These are phyloP conservation scores for Penicillium verrucosum DNA, from an alignment of 2,329 filamentous ascomycete species.

Conservation along the genomic window DNA sequence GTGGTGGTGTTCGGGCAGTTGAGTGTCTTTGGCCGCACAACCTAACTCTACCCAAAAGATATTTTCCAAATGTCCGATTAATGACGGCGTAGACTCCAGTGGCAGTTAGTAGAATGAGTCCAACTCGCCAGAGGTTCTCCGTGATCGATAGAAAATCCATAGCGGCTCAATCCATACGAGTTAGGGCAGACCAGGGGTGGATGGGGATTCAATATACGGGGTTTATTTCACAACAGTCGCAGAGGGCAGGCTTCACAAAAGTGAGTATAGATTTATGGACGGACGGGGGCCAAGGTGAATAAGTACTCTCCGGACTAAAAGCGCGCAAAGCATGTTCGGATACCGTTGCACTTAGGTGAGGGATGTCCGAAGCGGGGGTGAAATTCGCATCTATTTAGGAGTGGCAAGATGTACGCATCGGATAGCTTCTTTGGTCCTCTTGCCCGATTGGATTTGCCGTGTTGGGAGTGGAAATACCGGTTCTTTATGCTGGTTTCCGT, in stretches of 20 bases:
- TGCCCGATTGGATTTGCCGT: slow-evolving; percentile 21
- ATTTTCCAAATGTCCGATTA: slow-evolving; percentile 33
- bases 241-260: neutral
- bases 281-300: neutral
- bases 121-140: slow-evolving; percentile 24
- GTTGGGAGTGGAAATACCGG: slow-evolving; percentile 26
- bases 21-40: slow-evolving; percentile 44
- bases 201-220: neutral
- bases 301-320: slow-evolving; percentile 8
- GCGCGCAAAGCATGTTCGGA: neutral
- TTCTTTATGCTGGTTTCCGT: neutral
- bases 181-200: slow-evolving; percentile 1
- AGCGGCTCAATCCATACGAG: slow-evolving; percentile 3
- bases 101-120: slow-evolving; percentile 22
- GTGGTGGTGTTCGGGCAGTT: slow-evolving; percentile 52
- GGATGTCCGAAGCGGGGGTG: slow-evolving; percentile 16
- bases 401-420: slow-evolving; percentile 6
- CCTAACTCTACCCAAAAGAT: slow-evolving; percentile 40
- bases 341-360: slow-evolving; percentile 4
- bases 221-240: neutral
- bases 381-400: slow-evolving; percentile 9
- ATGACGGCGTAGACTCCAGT: slow-evolving; percentile 29
- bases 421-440: slow-evolving; percentile 15
- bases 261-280: neutral
- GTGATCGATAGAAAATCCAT: slow-evolving; percentile 20